A percentile compares a stretch with the other conserved stretches of the same genome.
Conservation (phyloP, 2,329 filamentous ascomycete species). For the Phialophora tarda region DNA sequence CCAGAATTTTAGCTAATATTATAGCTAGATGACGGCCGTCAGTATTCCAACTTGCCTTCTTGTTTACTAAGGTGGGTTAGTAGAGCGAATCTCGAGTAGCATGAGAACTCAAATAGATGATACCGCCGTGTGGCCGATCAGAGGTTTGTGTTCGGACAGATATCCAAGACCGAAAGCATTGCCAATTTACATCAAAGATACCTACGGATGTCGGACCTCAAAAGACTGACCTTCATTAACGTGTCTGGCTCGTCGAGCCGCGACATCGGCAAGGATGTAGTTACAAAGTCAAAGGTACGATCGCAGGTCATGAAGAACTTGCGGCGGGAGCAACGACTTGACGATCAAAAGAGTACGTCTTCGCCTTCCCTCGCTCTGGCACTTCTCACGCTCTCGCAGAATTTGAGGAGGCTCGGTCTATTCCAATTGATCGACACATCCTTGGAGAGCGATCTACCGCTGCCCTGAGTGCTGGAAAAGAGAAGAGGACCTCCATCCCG, state of each 20-base stretch:
- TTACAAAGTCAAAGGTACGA: conserved; percentile 9
- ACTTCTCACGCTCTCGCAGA: conserved; percentile 9
- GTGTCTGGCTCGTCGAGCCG: conserved; percentile 9
- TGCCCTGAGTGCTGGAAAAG: background rate
- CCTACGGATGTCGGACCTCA: background rate
- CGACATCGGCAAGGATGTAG: conserved; percentile 14
- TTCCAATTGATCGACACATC: background rate
- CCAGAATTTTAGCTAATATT: background rate
- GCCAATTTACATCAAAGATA: background rate
- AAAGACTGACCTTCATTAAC: conserved; percentile 19
- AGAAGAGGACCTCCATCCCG: background rate
- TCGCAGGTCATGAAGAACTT: conserved; percentile 26
- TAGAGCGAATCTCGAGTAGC: background rate
- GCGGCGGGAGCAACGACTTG: conserved; percentile 20
- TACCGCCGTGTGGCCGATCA: background rate
- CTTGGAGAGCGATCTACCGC: background rate
- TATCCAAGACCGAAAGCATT: background rate
- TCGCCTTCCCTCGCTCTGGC: background rate
- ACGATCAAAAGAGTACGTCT: conserved; percentile 14
- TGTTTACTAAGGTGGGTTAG: background rate
- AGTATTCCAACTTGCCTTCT: background rate
- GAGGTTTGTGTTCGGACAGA: background rate
- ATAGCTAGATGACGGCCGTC: background rate
- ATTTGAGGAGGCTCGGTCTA: conserved; percentile 15
- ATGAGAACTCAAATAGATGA: background rate